Percentiles rank a stretch among this genome's conserved stretches.
Evolutionary conservation across 73 alveolate genomes (phyloP).

Genomic region (Chromera velia): DNA sequence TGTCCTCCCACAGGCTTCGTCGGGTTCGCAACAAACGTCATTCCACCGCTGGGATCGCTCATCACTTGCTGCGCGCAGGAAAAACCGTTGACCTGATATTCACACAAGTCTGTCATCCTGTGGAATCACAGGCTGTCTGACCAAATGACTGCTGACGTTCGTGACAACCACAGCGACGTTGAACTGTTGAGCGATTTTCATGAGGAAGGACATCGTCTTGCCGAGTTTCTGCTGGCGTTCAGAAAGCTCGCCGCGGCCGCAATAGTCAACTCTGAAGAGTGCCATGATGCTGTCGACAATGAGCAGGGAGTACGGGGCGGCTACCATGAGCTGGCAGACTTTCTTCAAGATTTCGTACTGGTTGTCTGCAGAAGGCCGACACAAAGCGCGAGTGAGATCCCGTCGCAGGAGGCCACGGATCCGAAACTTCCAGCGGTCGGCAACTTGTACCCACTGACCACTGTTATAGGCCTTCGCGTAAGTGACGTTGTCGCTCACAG

Average conservation of each 20-base stretch:
- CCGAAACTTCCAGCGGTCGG: neutral
- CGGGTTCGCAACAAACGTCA: slow-evolving; percentile 78
- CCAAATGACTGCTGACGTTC: neutral
- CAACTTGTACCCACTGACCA: neutral
- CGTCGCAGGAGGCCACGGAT: slow-evolving; percentile 16
- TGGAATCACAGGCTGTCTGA: neutral
- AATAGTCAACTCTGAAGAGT: slow-evolving; percentile 82
- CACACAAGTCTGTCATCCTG: neutral
- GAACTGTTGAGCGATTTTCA: neutral
- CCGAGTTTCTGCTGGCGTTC: slow-evolving; percentile 82
- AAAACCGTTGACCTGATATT: neutral
- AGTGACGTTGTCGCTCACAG: slow-evolving; percentile 59
- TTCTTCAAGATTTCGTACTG: slow-evolving; percentile 16
- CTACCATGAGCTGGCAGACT: slow-evolving; percentile 49
- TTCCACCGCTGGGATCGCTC: slow-evolving; percentile 87
- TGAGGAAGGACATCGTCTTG: neutral
- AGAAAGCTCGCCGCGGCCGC: slow-evolving; percentile 77
- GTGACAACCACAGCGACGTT: neutral
- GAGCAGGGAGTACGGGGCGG: slow-evolving; percentile 70
- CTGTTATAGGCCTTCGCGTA: neutral
- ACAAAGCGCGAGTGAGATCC: neutral
- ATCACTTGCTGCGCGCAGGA: slow-evolving; percentile 93
- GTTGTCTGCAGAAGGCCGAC: neutral
- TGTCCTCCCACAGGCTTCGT: slow-evolving; percentile 96
- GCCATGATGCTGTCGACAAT: slow-evolving; percentile 90